Conservation (phyloP, 2,329 filamentous ascomycete genomes). For the Xenosphaeropsis pyriputrescens region DNA sequence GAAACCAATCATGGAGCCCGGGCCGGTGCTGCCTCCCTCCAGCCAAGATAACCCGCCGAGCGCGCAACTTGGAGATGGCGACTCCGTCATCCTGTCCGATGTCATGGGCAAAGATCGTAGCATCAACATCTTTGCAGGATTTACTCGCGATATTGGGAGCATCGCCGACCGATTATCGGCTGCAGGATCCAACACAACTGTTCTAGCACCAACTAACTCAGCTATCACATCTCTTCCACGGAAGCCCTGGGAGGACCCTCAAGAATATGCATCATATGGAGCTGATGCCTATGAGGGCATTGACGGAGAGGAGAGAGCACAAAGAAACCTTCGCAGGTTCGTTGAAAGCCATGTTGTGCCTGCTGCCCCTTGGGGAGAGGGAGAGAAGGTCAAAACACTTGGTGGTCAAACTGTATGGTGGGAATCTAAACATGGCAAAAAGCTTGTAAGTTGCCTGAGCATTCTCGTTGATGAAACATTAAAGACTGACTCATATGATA, state of each 20-base stretch:
- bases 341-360: constrained; percentile 76
- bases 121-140: constrained; percentile 73
- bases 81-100: constrained; percentile 61
- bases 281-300: constrained; percentile 60
- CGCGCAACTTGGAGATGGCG: constrained; percentile 12
- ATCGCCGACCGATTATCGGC: constrained; percentile 57
- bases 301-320: constrained; percentile 62
- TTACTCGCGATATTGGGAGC: constrained; percentile 62
- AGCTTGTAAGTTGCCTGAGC: constrained; percentile 35
- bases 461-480: not conserved
- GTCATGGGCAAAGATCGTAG: constrained; percentile 65
- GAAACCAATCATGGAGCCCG: constrained; percentile 1
- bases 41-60: not conserved
- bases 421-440: constrained; percentile 55
- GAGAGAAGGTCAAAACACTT: constrained; percentile 49
- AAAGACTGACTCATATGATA: constrained; percentile 16
- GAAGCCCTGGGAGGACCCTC: constrained; percentile 74
- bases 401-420: constrained; percentile 66
- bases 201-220: constrained; percentile 77
- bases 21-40: not conserved
- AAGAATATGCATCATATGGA: constrained; percentile 56
- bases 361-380: constrained; percentile 59
- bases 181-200: constrained; percentile 54
- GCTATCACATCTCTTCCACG: constrained; percentile 63
- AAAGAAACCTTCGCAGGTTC: constrained; percentile 62